phyloP scores from a whole-genome alignment of 129 eudicot species.

The Flaveria ramosissima region DNA sequence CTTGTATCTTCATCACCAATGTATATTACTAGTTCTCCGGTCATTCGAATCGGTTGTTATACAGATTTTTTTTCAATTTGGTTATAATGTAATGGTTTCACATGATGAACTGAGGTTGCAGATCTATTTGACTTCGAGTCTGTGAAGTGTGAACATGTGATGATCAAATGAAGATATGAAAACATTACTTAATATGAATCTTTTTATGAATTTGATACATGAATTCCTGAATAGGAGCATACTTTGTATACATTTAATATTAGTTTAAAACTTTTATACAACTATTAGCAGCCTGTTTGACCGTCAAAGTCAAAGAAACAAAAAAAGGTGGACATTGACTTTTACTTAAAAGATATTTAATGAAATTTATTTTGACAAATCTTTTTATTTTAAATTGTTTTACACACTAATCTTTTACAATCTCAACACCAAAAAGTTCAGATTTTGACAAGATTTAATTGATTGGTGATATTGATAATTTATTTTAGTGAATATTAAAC shows the following conservation, averaged over 20 bases:
- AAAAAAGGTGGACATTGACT: background rate
- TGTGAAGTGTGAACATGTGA: background rate
- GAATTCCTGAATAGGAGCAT: background rate
- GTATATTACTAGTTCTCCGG: conserved; percentile 30
- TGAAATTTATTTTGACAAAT: background rate
- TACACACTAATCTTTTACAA: background rate
- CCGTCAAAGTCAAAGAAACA: conserved; percentile 5
- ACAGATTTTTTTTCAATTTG: conserved; percentile 6
- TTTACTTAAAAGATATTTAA: background rate
- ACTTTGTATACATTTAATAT: background rate
- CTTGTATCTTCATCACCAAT: conserved; percentile 21
- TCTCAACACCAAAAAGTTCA: background rate
- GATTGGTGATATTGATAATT: background rate
- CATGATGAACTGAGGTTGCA: conserved; percentile 20
- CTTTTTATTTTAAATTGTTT: background rate
- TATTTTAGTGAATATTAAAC: background rate
- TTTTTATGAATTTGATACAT: background rate
- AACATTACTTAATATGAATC: background rate
- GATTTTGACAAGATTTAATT: background rate
- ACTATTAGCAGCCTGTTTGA: conserved; percentile 13
- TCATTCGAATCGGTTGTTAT: background rate
- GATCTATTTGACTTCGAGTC: conserved; percentile 21
- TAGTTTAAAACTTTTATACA: conserved; percentile 1
- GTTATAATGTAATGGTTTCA: conserved; percentile 1
- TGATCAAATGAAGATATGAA: background rate